phyloP scores from a whole-genome alignment of 2,329 filamentous ascomycete species.

The Phialophora verrucosa region DNA sequence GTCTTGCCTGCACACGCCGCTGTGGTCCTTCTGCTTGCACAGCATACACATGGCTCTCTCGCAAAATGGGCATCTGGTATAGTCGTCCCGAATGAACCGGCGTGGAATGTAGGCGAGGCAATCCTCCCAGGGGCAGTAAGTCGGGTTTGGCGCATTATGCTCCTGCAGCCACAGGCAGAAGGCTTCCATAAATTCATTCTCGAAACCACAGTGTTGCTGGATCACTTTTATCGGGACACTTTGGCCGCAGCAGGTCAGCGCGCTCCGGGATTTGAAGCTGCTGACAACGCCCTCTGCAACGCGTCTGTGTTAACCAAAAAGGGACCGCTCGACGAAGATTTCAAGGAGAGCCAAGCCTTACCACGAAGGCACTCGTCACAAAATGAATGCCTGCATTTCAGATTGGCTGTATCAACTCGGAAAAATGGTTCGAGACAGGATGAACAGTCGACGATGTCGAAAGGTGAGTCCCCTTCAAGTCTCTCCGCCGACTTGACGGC shows the following conservation, averaged over 20 bases:
- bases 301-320: neutral
- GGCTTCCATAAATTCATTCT: constrained; percentile 2
- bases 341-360: neutral
- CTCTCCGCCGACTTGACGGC: neutral
- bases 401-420: constrained; percentile 10
- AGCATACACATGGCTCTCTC: constrained; percentile 19
- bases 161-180: constrained; percentile 11
- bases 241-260: constrained; percentile 23
- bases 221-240: constrained; percentile 7
- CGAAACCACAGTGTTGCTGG: constrained; percentile 3
- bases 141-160: constrained; percentile 13
- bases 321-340: neutral
- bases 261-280: constrained; percentile 2
- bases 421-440: constrained; percentile 23
- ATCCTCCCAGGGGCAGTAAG: constrained; percentile 21
- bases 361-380: constrained; percentile 19
- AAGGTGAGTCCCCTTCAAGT: neutral
- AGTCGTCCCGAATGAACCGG: constrained; percentile 1
- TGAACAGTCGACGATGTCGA: constrained; percentile 18
- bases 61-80: constrained; percentile 14
- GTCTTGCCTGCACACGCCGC: constrained; percentile 17
- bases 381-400: constrained; percentile 21
- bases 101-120: constrained; percentile 16
- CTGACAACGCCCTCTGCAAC: constrained; percentile 9
- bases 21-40: constrained; percentile 18